These are phyloP conservation scores for Cryptosporidium felis DNA, from an alignment of 169 alveolate species.

Conservation along the genomic window DNA sequence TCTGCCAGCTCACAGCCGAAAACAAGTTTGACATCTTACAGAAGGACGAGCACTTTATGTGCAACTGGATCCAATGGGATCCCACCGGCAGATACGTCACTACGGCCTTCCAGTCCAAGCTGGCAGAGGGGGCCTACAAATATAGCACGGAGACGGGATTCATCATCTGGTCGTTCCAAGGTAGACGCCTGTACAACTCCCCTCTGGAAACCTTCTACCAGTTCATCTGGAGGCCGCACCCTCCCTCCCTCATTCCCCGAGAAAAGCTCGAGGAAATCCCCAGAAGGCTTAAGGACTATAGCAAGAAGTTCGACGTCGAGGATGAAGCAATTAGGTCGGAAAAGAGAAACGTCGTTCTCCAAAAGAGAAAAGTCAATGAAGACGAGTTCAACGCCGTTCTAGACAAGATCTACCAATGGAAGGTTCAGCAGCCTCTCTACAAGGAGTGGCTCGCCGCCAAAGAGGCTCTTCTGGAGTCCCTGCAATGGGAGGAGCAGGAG, in stretches of 20 bases:
- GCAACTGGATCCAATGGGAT: slow-evolving; percentile 87
- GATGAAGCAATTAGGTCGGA: slow-evolving; percentile 83
- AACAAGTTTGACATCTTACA: slow-evolving; percentile 87
- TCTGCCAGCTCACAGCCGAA: slow-evolving; percentile 83
- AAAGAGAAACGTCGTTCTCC: slow-evolving; percentile 75
- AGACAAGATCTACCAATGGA: slow-evolving; percentile 75
- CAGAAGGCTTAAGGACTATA: slow-evolving; percentile 85
- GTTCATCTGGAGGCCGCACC: slow-evolving; percentile 89
- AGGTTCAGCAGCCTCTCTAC: slow-evolving; percentile 49
- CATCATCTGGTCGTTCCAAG: slow-evolving; percentile 88
- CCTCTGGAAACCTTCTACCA: slow-evolving; percentile 84
- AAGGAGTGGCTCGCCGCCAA: slow-evolving; percentile 59
- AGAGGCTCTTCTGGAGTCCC: slow-evolving; percentile 11
- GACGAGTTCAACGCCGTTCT: slow-evolving; percentile 74
- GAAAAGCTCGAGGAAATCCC: slow-evolving; percentile 82
- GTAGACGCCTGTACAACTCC: slow-evolving; percentile 82
- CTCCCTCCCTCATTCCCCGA: slow-evolving; percentile 83
- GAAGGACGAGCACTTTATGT: slow-evolving; percentile 86
- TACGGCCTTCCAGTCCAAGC: slow-evolving; percentile 75
- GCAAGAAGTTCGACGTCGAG: slow-evolving; percentile 71
- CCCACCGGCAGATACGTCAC: slow-evolving; percentile 87
- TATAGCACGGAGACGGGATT: slow-evolving; percentile 85
- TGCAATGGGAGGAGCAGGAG: slow-evolving; percentile 70
- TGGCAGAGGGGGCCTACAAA: slow-evolving; percentile 71
- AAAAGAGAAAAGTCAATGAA: slow-evolving; percentile 76